Base-by-base conservation (phyloP, 2,329 filamentous ascomycete species). In the Sporothrix protearum region DNA sequence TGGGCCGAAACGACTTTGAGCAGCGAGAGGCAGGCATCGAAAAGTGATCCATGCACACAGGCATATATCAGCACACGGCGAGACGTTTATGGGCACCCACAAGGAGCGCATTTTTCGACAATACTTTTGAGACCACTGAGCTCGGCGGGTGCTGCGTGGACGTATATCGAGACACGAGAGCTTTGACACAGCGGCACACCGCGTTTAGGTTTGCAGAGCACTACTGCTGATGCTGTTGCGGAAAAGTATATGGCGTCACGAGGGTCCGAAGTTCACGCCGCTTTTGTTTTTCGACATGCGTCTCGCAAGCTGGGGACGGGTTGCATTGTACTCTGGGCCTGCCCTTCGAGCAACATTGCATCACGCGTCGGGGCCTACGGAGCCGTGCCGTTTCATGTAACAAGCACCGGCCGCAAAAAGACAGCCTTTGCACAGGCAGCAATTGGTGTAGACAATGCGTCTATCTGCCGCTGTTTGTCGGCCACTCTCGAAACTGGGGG, bases 1-100 rank as follows among this genome's bases (percentile, higher is more conserved):
- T 83, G 39, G 33, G 47, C 19, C 67, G 67, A n/a, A 33, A 33
- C 22, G 25, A n/a, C 3, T n/a, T 25, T 33, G 45, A 8, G 28
- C 42, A 33, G 19, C 12, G 19, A 51, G 45, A n/a, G 28, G 12
- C 64, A 22, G 42, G 42, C 2, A 30, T 3, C 28, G 12, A n/a
- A 28, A 51, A 22, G 12, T 67, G 28, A 66, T 12, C 16, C 2
- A 2, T 19, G 9, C 28, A 7, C 39, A 66, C 42, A 9, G n/a
- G 16, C 19, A 16, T 30, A 22, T 6, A 19, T 36, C 33, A 36
- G 8, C 4, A 7, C 53, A 14, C 14, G 12, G 5, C 14, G 49
- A 25, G 49, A 33, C 28, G 33, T 6, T 12, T 19, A 33, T 19
- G 53, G 19, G 42, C 42, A 19, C 42, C 14, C 10, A 9, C 16